Conservation (phyloP, 2,329 filamentous ascomycete species). For the Ceratocystis destructans region DNA sequence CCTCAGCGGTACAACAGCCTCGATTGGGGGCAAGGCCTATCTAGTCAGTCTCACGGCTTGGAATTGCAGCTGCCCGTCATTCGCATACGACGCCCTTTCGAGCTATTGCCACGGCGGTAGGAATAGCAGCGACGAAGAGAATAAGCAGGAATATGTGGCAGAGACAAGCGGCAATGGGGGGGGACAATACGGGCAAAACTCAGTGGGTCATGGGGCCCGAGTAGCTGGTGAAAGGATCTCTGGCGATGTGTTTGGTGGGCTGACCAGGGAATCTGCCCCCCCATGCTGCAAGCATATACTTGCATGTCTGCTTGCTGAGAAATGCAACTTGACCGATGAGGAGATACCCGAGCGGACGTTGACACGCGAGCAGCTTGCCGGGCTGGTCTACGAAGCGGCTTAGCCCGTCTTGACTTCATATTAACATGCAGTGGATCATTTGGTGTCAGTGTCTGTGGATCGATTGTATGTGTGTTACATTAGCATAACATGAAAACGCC, state of each 20-base stretch:
- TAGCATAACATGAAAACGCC: slow-evolving; percentile 14
- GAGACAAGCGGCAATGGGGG: slow-evolving; percentile 22
- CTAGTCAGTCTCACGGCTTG: slow-evolving; percentile 61
- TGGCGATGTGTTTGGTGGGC: slow-evolving; percentile 35
- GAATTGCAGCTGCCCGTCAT: slow-evolving; percentile 83
- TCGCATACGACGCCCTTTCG: slow-evolving; percentile 58
- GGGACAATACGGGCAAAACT: background rate
- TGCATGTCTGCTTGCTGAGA: slow-evolving; percentile 62
- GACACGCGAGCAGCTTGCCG: slow-evolving; percentile 55
- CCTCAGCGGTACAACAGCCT: slow-evolving; percentile 15
- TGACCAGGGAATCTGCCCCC: slow-evolving; percentile 28
- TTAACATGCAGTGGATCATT: background rate
- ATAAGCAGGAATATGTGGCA: background rate
- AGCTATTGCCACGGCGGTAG: background rate
- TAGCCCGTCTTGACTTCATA: background rate
- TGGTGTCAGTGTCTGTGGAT: background rate
- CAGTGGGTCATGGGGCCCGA: background rate
- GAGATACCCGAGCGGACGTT: slow-evolving; percentile 40
- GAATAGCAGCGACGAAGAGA: background rate
- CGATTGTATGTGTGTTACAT: slow-evolving; percentile 12
- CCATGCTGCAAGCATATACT: slow-evolving; percentile 79
- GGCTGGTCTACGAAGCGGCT: slow-evolving; percentile 40
- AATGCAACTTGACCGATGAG: slow-evolving; percentile 32
- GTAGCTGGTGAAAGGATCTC: background rate
- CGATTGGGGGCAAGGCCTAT: slow-evolving; percentile 33